Evolutionary conservation across 306 rosid species (phyloP).

Genomic region (Begonia peltatifolia): DNA sequence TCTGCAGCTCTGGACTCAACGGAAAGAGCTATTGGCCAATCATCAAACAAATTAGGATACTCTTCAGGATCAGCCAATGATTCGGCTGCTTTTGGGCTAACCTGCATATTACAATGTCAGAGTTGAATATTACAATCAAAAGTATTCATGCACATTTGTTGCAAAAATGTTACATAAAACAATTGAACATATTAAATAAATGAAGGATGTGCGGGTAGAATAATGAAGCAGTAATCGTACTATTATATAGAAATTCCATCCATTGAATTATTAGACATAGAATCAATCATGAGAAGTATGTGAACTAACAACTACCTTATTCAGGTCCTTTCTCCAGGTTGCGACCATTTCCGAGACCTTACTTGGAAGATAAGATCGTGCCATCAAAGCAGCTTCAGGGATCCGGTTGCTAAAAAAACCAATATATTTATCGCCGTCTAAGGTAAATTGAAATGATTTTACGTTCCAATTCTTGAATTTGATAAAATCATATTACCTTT

Average conservation of each 20-base stretch:
- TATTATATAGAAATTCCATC: background rate
- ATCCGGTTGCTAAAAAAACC: conserved; percentile 61
- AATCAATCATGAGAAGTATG: background rate
- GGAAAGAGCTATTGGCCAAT: conserved; percentile 86
- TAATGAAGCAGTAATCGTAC: no score
- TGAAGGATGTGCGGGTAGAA: no score
- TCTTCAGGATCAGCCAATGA: conserved; percentile 98
- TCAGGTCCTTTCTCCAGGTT: conserved; percentile 82
- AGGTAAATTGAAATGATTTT: conserved; percentile 4
- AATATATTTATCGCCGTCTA: conserved; percentile 6
- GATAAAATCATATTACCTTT: conserved; percentile 43
- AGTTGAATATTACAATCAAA: background rate
- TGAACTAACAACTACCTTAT: conserved; percentile 44
- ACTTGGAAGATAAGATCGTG: conserved; percentile 97
- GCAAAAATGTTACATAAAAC: no score
- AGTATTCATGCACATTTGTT: no score
- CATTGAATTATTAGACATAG: background rate
- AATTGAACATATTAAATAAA: no score
- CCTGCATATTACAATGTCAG: conserved; percentile 24
- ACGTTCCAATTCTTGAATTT: conserved; percentile 1
- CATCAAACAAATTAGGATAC: conserved; percentile 91
- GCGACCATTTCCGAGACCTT: conserved; percentile 88
- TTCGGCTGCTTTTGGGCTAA: conserved; percentile 85
- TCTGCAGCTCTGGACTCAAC: conserved; percentile 64
- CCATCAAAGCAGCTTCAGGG: conserved; percentile 98